These are phyloP conservation scores for Colletotrichum sp. DNA, from an alignment of 2,329 filamentous ascomycete genomes.

Conservation along the genomic window DNA sequence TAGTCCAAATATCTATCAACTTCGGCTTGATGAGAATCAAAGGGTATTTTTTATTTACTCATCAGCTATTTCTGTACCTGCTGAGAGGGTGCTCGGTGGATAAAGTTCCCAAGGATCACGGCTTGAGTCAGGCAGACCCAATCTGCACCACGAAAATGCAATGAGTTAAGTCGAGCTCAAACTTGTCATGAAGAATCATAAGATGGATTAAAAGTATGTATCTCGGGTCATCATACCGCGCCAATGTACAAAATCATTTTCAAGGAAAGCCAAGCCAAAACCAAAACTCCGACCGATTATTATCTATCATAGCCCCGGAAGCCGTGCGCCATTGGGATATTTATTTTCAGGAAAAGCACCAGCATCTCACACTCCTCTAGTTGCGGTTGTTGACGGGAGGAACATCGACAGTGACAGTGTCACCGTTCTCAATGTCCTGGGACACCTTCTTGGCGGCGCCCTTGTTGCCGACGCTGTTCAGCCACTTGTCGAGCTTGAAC, in stretches of 20 bases:
- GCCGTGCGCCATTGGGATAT: neutral
- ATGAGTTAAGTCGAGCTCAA: accelerated
- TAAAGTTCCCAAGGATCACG: neutral
- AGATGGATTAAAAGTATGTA: neutral
- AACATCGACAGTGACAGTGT: constrained; percentile 1
- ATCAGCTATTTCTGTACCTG: neutral
- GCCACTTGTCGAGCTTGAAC: constrained; percentile 23
- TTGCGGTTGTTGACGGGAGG: constrained; percentile 6
- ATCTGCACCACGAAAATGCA: neutral
- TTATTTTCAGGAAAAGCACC: neutral
- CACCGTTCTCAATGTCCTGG: constrained; percentile 15
- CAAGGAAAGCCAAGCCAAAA: neutral
- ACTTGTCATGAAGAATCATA: neutral
- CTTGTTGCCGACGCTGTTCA: constrained; percentile 22
- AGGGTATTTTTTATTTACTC: neutral
- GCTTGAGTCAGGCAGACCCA: neutral
- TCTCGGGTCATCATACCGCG: neutral
- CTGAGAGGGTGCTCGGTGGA: neutral
- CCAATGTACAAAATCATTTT: neutral
- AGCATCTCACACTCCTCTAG: neutral
- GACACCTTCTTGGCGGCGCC: constrained; percentile 18
- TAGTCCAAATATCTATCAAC: no score
- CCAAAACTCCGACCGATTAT: neutral
- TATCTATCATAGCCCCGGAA: neutral
- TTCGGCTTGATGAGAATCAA: neutral